Evolutionary conservation across 225 moss, liverwort and hornwort species (phyloP).

Genomic region (Bryum argenteum): DNA sequence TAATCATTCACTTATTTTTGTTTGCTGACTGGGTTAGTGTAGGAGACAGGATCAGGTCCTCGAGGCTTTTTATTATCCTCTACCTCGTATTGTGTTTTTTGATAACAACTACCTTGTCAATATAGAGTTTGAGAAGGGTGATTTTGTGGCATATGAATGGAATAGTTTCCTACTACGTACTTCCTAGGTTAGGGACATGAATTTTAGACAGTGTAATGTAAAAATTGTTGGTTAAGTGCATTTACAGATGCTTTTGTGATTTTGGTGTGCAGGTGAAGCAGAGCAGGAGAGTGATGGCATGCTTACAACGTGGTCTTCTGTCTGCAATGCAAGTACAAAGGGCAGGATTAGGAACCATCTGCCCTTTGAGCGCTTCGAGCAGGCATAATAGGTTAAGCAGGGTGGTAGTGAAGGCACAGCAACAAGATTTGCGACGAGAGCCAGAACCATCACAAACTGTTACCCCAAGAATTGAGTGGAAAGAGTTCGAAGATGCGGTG

Average conservation of each 20-base stretch:
- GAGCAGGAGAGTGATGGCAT: conserved; percentile 43
- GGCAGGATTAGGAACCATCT: conserved; percentile 8
- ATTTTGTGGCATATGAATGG: not conserved
- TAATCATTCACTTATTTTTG: too few species aligned
- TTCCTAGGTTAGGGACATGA: too few species aligned
- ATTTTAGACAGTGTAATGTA: not conserved
- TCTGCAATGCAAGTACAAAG: conserved; percentile 30
- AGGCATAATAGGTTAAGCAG: conserved; percentile 11
- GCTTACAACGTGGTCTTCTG: conserved; percentile 53
- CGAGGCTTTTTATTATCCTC: too few species aligned
- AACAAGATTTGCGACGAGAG: conserved; percentile 42
- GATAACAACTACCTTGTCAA: not conserved
- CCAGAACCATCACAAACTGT: conserved; percentile 20
- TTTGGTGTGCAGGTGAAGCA: conserved; percentile 45
- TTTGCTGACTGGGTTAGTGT: too few species aligned
- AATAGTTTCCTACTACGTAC: too few species aligned
- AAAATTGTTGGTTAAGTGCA: conserved; percentile 4
- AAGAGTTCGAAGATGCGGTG: conserved; percentile 70
- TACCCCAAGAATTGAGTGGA: conserved; percentile 52
- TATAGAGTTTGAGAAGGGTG: not conserved
- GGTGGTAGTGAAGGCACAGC: conserved; percentile 22
- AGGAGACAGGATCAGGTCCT: too few species aligned
- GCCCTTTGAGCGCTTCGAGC: not conserved
- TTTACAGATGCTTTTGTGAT: not conserved
- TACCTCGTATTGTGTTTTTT: not conserved